phyloP scores from a whole-genome alignment of 2,329 filamentous ascomycete genomes.

The Trichoderma simmonsii region DNA sequence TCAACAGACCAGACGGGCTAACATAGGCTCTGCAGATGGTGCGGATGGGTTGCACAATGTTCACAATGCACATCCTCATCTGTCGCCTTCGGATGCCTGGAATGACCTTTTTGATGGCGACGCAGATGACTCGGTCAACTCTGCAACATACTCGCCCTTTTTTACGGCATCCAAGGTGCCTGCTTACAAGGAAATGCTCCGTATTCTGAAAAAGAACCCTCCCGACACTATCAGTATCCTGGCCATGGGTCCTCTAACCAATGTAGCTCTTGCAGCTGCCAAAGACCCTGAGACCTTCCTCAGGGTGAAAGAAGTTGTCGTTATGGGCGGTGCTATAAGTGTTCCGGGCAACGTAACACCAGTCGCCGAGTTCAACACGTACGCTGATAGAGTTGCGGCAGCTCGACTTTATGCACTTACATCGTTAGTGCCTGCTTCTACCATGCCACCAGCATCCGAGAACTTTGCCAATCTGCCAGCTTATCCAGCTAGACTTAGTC shows the following conservation, averaged over 20 bases:
- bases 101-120: neutral
- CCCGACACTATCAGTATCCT: neutral
- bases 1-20: neutral
- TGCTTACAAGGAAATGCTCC: neutral
- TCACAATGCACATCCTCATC: neutral
- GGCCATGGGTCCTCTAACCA: neutral
- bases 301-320: neutral
- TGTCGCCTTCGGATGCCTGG: neutral
- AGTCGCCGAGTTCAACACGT: neutral
- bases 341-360: neutral
- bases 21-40: neutral
- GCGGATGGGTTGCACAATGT: neutral
- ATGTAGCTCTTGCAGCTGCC: neutral
- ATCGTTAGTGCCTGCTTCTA: neutral
- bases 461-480: neutral
- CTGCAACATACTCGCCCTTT: neutral
- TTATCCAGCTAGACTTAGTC: neutral
- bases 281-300: neutral
- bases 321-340: neutral
- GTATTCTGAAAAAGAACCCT: neutral
- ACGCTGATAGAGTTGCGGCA: neutral
- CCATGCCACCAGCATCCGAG: neutral
- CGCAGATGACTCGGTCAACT: accelerated
- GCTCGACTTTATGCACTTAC: neutral
- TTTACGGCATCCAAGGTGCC: neutral